Evolutionary conservation across 2,329 filamentous ascomycete genomes (phyloP).

Genomic region (Cladosporium halotolerans): DNA sequence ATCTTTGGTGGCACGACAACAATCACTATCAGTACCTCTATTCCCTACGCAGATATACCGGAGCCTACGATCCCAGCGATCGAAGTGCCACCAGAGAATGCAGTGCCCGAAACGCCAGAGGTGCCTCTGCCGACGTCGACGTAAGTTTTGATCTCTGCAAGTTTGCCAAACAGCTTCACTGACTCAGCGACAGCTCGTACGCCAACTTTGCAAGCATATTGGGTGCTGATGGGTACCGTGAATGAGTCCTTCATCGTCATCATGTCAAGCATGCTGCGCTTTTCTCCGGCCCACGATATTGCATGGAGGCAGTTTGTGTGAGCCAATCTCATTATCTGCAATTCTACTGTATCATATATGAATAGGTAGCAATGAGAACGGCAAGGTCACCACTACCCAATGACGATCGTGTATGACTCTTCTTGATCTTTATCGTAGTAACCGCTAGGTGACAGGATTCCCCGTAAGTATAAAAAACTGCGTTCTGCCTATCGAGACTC

Average conservation of each 20-base stretch:
- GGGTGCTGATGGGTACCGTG: constrained; percentile 3
- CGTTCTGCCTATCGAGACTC: too few relatives aligned
- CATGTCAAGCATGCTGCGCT: neutral
- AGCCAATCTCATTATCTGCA: neutral
- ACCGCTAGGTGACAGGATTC: too few relatives aligned
- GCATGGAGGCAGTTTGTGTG: neutral
- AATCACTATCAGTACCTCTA: constrained; percentile 13
- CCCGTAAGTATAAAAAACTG: too few relatives aligned
- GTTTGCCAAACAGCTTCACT: neutral
- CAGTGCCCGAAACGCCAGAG: neutral
- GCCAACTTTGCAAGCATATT: constrained; percentile 13
- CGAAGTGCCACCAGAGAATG: neutral
- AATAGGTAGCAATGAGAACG: neutral
- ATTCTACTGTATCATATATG: constrained; percentile 9
- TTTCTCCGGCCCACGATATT: neutral
- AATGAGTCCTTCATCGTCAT: neutral
- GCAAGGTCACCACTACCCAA: too few relatives aligned
- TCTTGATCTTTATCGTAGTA: too few relatives aligned
- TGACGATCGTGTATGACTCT: too few relatives aligned
- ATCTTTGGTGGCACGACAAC: constrained; percentile 19
- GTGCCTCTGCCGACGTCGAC: constrained; percentile 10
- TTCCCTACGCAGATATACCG: neutral
- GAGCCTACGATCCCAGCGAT: neutral
- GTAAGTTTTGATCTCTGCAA: constrained; percentile 7
- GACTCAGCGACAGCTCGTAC: constrained; percentile 6